Conservation (phyloP, 2,329 filamentous ascomycete genomes). For the Coniella vitis region DNA sequence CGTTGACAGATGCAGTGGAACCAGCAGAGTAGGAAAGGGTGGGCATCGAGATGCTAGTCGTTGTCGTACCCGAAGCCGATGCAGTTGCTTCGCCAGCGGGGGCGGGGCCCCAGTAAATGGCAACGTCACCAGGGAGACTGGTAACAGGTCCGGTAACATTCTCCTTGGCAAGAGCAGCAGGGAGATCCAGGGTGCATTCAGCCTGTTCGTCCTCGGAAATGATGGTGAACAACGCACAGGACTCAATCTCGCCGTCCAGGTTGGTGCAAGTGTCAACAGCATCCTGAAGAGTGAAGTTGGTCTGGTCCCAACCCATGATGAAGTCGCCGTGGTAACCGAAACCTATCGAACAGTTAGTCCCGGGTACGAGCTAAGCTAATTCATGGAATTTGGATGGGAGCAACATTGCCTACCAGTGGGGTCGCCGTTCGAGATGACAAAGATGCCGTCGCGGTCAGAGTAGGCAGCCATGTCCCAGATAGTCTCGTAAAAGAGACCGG, state of each 20-base stretch:
- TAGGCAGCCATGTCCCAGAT: conserved; percentile 73
- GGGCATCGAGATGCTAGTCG: conserved; percentile 20
- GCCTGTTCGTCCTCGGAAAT: conserved; percentile 48
- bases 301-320: conserved; percentile 67
- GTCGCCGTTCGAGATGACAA: conserved; percentile 74
- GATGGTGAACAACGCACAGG: conserved; percentile 70
- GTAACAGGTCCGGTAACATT: conserved; percentile 48
- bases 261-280: conserved; percentile 74
- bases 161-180: conserved; percentile 49
- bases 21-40: conserved; percentile 32
- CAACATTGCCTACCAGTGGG: conserved; percentile 48
- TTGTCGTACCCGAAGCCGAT: conserved; percentile 12
- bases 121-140: conserved; percentile 59
- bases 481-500: conserved; percentile 76
- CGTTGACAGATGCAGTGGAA: conserved; percentile 24
- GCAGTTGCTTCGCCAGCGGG: conserved; percentile 18
- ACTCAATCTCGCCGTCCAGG: conserved; percentile 57
- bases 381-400: background rate
- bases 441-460: conserved; percentile 55
- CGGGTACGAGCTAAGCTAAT: background rate
- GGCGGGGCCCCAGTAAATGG: conserved; percentile 32
- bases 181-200: conserved; percentile 57
- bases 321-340: conserved; percentile 77
- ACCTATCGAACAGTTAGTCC: conserved; percentile 36
- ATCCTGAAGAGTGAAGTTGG: conserved; percentile 52